A percentile compares a stretch with the other conserved stretches of the same genome.
Evolutionary conservation across 306 rosid species (phyloP).

Genomic region (Inga oerstediana): DNA sequence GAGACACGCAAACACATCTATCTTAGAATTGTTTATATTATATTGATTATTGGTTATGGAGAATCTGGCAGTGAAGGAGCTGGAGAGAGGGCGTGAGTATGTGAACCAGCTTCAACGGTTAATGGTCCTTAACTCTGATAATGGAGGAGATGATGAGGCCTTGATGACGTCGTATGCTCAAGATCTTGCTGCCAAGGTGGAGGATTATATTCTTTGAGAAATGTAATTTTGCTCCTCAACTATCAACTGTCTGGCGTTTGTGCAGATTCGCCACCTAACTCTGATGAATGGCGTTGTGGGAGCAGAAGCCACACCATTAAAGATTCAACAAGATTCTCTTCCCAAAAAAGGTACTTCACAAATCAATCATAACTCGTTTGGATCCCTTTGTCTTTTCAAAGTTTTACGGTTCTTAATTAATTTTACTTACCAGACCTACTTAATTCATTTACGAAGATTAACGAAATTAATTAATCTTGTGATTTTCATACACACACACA

Average conservation of each 20-base stretch:
- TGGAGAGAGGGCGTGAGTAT: slow-evolving; percentile 47
- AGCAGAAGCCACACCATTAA: slow-evolving; percentile 27
- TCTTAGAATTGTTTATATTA: not conserved
- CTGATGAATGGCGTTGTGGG: slow-evolving; percentile 53
- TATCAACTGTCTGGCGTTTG: not conserved
- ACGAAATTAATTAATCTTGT: no score
- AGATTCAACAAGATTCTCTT: slow-evolving; percentile 53
- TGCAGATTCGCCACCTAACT: slow-evolving; percentile 23
- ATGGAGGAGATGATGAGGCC: not conserved
- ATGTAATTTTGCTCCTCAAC: slow-evolving; percentile 41
- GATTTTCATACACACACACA: no score
- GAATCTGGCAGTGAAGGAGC: slow-evolving; percentile 38
- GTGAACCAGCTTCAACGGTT: slow-evolving; percentile 39
- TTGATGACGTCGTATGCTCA: slow-evolving; percentile 27
- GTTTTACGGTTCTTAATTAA: no score
- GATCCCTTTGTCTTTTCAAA: no score
- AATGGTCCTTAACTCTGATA: not conserved
- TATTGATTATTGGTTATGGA: slow-evolving; percentile 21
- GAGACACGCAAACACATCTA: no score
- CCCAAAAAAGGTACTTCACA: slow-evolving; percentile 56
- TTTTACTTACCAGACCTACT: no score
- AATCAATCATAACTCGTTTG: no score
- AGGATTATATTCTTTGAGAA: slow-evolving; percentile 48
- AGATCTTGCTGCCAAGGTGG: slow-evolving; percentile 39
- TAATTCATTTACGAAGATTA: no score